Base-by-base conservation (phyloP, 2,329 filamentous ascomycete species). In the Furcasterigmium furcatum region DNA sequence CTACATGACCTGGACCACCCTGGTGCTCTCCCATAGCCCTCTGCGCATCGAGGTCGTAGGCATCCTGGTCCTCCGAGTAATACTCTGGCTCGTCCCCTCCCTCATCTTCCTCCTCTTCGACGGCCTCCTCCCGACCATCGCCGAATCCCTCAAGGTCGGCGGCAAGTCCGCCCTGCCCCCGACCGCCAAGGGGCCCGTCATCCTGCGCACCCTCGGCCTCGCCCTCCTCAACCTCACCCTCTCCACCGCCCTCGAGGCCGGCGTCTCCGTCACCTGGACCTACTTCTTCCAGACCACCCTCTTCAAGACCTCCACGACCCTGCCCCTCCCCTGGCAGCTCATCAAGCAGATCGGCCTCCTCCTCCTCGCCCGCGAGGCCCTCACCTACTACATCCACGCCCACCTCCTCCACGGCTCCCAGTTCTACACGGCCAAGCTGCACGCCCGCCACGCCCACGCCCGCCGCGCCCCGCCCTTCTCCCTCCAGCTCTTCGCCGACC, bases 1-100 rank as follows among this genome's bases (percentile, higher is more conserved):
- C 66, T 92, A 91, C 64, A 79, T 95, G 70, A 92, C 88, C 55
- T 96, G 91, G 91, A 82, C 83, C 6, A 92, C 88, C 0, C 76
- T 96, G 25, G 82, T 95, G 32, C 72, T 92, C 4, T 87, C 86
- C 7, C 87, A 95, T 57, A 76, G 85, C 1, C 83, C 88, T 0
- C 71, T 94, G 14, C 79, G 81, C 47, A 80, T 96, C 46, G 89
- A 95, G 62, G 62, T 94, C 1, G 71, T 87, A 43, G 88, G 84
- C 45, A 84, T 85, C 1, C 62, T 88, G 5, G 77, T 79, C 20
- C 71, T 91, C 41, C 84, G 88, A 35, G 47, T 84, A 9, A 53
- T 88, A 5, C 82, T 91, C 57, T 95, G 84, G 67, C 69, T 94
- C 3, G 44, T 88, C 0, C 91, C 91, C 0, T 88, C 88, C 0